Conservation (phyloP, 345 rosid genomes). For the Ceriops tagal region DNA sequence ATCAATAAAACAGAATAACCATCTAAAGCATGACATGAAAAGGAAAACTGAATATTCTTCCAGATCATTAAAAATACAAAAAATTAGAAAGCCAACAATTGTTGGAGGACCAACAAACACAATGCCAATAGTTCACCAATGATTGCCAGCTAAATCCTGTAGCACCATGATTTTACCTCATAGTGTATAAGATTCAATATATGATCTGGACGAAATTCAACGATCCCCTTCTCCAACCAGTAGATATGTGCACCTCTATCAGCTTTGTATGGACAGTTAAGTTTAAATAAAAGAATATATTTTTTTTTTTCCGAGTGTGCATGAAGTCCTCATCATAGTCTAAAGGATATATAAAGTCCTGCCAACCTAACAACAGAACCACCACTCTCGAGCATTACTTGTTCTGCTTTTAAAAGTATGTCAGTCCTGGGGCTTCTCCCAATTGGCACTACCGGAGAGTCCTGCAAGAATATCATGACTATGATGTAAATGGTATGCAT, state of each 20-base stretch:
- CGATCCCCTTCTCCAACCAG: slow-evolving; percentile 73
- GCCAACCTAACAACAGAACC: slow-evolving; percentile 86
- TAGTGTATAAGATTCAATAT: slow-evolving; percentile 90
- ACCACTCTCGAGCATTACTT: slow-evolving; percentile 60
- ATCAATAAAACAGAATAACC: neutral
- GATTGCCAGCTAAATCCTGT: neutral
- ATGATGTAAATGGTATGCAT: neutral
- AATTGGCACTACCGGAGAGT: slow-evolving; percentile 66
- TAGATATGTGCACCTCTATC: slow-evolving; percentile 89
- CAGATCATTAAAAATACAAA: neutral
- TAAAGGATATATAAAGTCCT: slow-evolving; percentile 96
- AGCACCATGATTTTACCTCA: slow-evolving; percentile 49
- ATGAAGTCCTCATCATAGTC: slow-evolving; percentile 1
- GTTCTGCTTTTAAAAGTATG: slow-evolving; percentile 76
- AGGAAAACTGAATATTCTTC: neutral
- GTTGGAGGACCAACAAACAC: neutral
- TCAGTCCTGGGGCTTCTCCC: slow-evolving; percentile 91
- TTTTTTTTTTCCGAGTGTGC: slow-evolving; percentile 9
- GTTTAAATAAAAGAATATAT: slow-evolving; percentile 23
- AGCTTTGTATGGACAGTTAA: slow-evolving; percentile 62
- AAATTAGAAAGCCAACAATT: neutral
- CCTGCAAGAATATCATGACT: slow-evolving; percentile 41
- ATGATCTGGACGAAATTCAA: slow-evolving; percentile 81
- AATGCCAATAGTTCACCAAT: neutral
- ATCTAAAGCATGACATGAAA: neutral